Conservation (phyloP, 441 rosid species). For the Melastoma candidum region DNA sequence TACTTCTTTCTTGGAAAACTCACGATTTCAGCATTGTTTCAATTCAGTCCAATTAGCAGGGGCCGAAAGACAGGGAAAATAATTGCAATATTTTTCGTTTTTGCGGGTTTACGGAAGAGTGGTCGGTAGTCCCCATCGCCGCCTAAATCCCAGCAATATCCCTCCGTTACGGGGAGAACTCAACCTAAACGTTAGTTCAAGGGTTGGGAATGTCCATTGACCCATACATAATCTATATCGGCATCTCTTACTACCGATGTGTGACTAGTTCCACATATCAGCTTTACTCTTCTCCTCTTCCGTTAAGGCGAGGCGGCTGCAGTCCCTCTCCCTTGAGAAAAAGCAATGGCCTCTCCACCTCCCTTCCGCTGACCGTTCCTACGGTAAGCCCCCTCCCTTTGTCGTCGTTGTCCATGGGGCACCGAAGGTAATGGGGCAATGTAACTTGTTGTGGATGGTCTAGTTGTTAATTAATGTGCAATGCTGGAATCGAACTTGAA, state of each 20-base stretch:
- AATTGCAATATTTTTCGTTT: no score
- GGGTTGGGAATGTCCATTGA: no score
- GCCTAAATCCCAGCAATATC: conserved; percentile 11
- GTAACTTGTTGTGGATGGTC: not conserved
- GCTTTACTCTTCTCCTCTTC: conserved; percentile 56
- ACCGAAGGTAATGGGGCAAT: conserved; percentile 41
- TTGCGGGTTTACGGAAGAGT: no score
- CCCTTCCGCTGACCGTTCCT: conserved; percentile 67
- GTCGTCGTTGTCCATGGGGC: conserved; percentile 94
- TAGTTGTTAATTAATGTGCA: not conserved
- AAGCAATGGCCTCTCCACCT: conserved; percentile 79
- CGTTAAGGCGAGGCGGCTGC: conserved; percentile 53
- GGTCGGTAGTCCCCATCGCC: no score
- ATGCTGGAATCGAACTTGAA: conserved; percentile 24
- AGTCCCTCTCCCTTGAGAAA: conserved; percentile 63
- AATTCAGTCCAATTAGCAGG: no score
- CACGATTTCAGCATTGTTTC: no score
- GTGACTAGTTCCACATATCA: conserved; percentile 34
- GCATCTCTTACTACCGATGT: no score
- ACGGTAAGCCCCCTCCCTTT: conserved; percentile 67
- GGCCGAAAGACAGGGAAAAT: no score
- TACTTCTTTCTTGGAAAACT: no score
- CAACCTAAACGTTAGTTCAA: no score
- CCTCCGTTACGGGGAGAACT: no score
- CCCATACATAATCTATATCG: no score